Conservation (phyloP, 2,329 filamentous ascomycete species). For the Phaeophleospora eucalypticola region DNA sequence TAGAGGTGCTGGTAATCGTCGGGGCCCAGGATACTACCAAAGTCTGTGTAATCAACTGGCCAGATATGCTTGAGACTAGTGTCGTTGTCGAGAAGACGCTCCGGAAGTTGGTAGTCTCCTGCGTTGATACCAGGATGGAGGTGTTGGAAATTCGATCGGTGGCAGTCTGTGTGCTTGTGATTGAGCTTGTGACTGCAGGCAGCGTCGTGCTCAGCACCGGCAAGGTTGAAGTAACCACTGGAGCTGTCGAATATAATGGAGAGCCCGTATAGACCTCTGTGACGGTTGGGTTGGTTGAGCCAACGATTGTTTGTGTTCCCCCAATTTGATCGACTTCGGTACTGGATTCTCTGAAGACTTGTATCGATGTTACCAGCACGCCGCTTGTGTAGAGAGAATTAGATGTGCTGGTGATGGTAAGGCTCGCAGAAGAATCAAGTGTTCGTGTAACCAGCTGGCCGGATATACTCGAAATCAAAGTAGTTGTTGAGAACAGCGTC, state of each 20-base stretch:
- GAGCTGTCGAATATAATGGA: neutral
- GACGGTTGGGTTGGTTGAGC: neutral
- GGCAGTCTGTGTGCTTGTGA: neutral
- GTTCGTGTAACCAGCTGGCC: neutral
- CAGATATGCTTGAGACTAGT: neutral
- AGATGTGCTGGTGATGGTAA: neutral
- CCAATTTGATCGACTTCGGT: neutral
- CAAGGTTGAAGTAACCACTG: neutral
- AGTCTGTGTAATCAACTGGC: neutral
- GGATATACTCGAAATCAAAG: neutral
- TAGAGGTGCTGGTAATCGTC: neutral
- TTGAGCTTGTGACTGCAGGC: neutral
- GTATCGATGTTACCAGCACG: neutral
- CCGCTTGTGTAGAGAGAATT: neutral
- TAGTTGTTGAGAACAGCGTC: neutral
- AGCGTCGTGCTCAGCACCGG: neutral
- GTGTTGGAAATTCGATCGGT: neutral
- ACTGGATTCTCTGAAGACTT: neutral
- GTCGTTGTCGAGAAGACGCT: neutral
- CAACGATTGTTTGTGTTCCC: neutral
- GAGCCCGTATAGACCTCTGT: neutral
- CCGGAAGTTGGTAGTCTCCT: neutral
- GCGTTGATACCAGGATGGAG: neutral
- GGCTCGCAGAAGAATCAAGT: neutral
- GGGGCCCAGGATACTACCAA: neutral